phyloP scores from a whole-genome alignment of 129 eudicot species.

The Flaveria bidentis region DNA sequence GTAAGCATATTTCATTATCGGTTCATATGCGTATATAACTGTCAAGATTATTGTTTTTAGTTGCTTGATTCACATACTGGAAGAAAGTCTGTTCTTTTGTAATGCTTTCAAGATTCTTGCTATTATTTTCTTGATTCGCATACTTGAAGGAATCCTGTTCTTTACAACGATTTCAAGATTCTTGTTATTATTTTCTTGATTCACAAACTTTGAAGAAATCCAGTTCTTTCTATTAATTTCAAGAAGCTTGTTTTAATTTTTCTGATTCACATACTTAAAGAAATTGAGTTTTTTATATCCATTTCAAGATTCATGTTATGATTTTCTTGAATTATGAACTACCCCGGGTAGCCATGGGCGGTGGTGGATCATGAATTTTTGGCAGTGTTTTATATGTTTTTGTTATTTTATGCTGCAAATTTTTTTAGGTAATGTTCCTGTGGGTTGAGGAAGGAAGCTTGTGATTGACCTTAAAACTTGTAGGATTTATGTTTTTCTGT shows the following conservation, averaged over 20 bases:
- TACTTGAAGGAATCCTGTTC: neutral
- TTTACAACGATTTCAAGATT: neutral
- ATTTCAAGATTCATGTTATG: neutral
- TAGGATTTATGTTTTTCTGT: neutral
- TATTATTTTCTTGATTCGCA: neutral
- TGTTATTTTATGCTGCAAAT: neutral
- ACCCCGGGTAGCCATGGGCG: too few relatives aligned
- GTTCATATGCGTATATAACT: too few relatives aligned
- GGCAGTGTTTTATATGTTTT: neutral
- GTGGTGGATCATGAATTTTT: too few relatives aligned
- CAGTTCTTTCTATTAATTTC: neutral
- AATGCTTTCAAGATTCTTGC: neutral
- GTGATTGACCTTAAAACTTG: neutral
- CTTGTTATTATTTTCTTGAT: neutral
- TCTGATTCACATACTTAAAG: neutral
- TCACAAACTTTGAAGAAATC: neutral
- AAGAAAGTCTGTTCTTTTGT: too few relatives aligned
- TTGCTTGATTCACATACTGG: too few relatives aligned
- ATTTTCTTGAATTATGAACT: neutral
- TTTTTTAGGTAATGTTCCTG: neutral
- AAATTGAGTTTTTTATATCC: neutral
- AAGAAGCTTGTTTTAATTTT: neutral
- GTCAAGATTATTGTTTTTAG: too few relatives aligned
- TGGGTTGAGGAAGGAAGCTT: neutral
- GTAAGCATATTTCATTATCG: conserved; percentile 45